Conservation (phyloP, 2,329 filamentous ascomycete genomes). For the Aspergillus intermedius region DNA sequence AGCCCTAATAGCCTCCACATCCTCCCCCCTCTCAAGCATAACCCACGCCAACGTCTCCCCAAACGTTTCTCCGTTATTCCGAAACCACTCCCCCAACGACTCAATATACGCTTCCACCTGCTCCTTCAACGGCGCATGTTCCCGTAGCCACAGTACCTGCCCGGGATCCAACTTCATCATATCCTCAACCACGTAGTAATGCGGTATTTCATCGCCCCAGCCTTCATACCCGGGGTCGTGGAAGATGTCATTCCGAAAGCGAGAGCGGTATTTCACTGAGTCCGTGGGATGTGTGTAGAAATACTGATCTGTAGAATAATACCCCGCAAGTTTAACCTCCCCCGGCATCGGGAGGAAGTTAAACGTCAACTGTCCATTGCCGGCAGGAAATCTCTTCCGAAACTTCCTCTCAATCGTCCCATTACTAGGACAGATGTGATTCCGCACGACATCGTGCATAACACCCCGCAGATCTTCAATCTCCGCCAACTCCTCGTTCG, state of each 20-base stretch:
- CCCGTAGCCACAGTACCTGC: constrained; percentile 52
- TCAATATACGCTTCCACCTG: constrained; percentile 52
- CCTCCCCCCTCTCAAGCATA: constrained; percentile 48
- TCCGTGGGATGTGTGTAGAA: constrained; percentile 19
- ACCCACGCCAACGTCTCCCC: constrained; percentile 54
- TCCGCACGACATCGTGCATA: constrained; percentile 51
- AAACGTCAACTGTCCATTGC: constrained; percentile 45
- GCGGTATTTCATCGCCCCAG: constrained; percentile 58
- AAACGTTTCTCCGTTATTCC: constrained; percentile 58
- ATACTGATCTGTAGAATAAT: constrained; percentile 27
- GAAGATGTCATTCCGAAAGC: constrained; percentile 42
- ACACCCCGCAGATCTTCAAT: constrained; percentile 53
- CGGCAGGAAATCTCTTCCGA: constrained; percentile 49
- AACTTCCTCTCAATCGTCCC: constrained; percentile 55
- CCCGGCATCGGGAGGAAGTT: constrained; percentile 34
- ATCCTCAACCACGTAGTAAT: constrained; percentile 59
- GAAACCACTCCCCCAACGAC: constrained; percentile 54
- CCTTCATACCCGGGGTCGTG: constrained; percentile 54
- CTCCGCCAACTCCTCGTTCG: constrained; percentile 49
- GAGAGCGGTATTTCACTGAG: constrained; percentile 37
- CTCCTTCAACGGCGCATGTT: constrained; percentile 50
- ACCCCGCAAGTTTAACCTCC: constrained; percentile 32
- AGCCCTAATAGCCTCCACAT: constrained; percentile 37
- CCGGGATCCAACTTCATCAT: constrained; percentile 59
- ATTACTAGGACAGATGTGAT: constrained; percentile 57